Evolutionary conservation across 2,329 filamentous ascomycete genomes (phyloP), one percentile per base, ranked within the genome.

Genomic region (Talaromyces sp.): DNA sequence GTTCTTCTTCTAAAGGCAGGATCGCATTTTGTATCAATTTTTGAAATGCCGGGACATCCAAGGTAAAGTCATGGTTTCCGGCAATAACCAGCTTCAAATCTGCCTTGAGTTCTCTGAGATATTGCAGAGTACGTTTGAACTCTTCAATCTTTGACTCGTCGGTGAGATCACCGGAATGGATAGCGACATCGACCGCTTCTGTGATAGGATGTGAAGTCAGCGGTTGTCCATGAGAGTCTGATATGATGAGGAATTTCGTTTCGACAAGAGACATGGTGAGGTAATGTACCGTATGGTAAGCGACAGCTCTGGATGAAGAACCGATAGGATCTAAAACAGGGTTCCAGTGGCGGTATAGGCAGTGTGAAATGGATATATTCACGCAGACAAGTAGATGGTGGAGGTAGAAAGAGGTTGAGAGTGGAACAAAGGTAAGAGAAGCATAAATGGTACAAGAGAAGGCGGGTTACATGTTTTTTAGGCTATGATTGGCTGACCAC

Each of bases 91-190:
- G 73, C 64, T 85, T 85, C 6, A 85, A 72, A 0, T 81, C 79
- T 1, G 83, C 81, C 5, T 76, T 65, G n/a, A 83, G 68, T 1
- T 61, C 57, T 4, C 75, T 68, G 4, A 86, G 71, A 42, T 80
- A 68, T n/a, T 72, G 62, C 9, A 85, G 72, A 0, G 81, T 75
- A 0, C 67, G 66, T 10, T 65, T 68, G 50, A 78, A 79, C 63
- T 84, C 82, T 1, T 66, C 55, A 0, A 81, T 57, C 8, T 72
- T 74, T 3, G 78, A 81, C 7, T 70, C 70, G 0, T 76, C 69
- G 0, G 81, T 84, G 3, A 85, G 71, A 60, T 85, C 81, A 51
- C 83, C 83, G 63, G 82, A 85, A 72, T 84, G 81, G 2, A 84
- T 76, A 10, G 74, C 78, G 4, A 84, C 78, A 63, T 86, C 83